Evolutionary conservation across 129 eudicot genomes (phyloP), one percentile per base, ranked within the genome.

Genomic region (Ambrosia trifida): DNA sequence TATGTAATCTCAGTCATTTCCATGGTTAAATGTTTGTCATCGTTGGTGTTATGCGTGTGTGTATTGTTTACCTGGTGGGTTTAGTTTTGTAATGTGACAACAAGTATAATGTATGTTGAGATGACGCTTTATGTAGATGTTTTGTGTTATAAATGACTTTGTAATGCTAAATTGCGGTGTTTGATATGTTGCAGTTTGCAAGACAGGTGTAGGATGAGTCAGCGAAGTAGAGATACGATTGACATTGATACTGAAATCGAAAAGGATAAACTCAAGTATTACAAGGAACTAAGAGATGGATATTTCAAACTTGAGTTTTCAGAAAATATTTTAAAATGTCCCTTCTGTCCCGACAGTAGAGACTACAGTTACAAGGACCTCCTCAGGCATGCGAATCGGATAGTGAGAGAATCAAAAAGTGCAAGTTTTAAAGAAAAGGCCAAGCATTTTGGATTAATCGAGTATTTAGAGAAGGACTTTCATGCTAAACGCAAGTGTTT

Each of bases 311-410:
- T 76, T 24, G 47, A 31, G 68, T 32, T 67, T 57, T 68, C 91
- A 17, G 75, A 69, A 14, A 80, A 45, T 17, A n/a, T 58, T 24
- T 65, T 61, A 49, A 57, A 76, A 72, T 89, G 96, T 64, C 96
- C 96, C 19, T 86, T 82, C 41, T 86, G 92, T 68, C 74, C 40
- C 28, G 79, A 74, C n/a, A 69, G 76, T 32, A 80, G 76, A 66
- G 81, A 79, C 56, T 84, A 86, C 69, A 31, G 24, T 28, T 72
- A 59, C 30, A 56, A 12, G 41, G 83, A 89, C 63, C 85, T 86
- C 47, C 53, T 75, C 13, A 86, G 83, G 43, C 92, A 89, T 51
- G 89, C 92, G 7, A 60, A 83, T 69, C 82, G 83, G 14, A 77
- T 86, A 46, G 85, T 79, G 35, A 80, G 64, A 43, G 82, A 81